phyloP scores from a whole-genome alignment of 495 filamentous ascomycete species.

The Amorphotheca resinae region DNA sequence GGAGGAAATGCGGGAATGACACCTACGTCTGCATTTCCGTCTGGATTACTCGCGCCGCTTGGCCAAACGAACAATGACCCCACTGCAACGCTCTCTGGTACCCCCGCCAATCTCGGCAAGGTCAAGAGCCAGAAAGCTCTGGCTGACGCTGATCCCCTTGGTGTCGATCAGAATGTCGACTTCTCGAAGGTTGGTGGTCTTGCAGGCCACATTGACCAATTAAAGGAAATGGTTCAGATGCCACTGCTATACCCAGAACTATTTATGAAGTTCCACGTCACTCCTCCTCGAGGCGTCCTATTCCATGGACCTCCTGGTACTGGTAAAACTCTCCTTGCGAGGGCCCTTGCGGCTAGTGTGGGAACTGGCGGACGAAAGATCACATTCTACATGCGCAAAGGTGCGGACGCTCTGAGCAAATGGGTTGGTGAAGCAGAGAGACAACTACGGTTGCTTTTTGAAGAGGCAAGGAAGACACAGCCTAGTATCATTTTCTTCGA shows the following conservation, averaged over 20 bases:
- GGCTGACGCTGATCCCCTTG: slow-evolving; percentile 87
- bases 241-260: slow-evolving; percentile 90
- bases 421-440: slow-evolving; percentile 98
- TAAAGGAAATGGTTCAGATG: slow-evolving; percentile 96
- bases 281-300: slow-evolving; percentile 83
- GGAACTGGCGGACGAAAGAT: slow-evolving; percentile 72
- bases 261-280: slow-evolving; percentile 83
- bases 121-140: slow-evolving; percentile 64
- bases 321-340: slow-evolving; percentile 89
- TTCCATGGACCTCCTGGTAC: slow-evolving; percentile 97
- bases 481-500: slow-evolving; percentile 99
- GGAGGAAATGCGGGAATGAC: slow-evolving; percentile 63
- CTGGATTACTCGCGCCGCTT: slow-evolving; percentile 40
- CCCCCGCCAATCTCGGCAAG: slow-evolving; percentile 78
- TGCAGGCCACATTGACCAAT: slow-evolving; percentile 81
- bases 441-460: slow-evolving; percentile 84
- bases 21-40: slow-evolving; percentile 50
- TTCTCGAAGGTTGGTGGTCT: slow-evolving; percentile 89
- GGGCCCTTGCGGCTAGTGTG: slow-evolving; percentile 77
- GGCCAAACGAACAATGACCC: slow-evolving; percentile 53
- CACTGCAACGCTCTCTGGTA: slow-evolving; percentile 44
- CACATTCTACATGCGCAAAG: slow-evolving; percentile 98
- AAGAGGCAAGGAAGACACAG: slow-evolving; percentile 88
- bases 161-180: slow-evolving; percentile 79
- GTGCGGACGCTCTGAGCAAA: slow-evolving; percentile 91